These are phyloP conservation scores for Cryptosporidium canis DNA, from an alignment of 169 alveolate species.

Conservation along the genomic window DNA sequence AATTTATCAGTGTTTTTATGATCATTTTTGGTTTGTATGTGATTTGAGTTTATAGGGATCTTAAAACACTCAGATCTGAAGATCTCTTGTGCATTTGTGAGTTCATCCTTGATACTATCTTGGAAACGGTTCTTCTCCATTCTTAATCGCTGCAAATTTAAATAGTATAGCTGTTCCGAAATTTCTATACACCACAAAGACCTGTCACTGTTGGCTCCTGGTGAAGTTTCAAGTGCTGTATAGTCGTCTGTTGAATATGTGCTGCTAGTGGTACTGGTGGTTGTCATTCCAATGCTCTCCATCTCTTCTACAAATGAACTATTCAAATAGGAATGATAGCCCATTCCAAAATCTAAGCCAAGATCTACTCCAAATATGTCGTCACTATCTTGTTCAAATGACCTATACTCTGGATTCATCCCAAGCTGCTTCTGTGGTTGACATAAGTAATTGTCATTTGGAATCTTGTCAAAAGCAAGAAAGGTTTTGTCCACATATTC, in stretches of 20 bases:
- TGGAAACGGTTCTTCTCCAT: background rate
- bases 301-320: background rate
- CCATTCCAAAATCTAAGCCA: background rate
- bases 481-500: conserved; percentile 23
- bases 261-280: background rate
- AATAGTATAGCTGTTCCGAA: background rate
- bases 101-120: background rate
- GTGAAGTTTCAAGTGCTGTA: background rate
- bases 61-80: background rate
- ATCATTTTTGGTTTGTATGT: too few relatives aligned
- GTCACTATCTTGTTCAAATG: background rate
- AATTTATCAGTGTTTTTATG: background rate
- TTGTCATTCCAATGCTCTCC: background rate
- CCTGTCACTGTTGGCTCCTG: background rate
- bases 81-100: background rate
- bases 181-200: background rate
- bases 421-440: background rate
- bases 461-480: conserved; percentile 9
- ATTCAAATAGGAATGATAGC: background rate
- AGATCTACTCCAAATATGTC: background rate
- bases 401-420: background rate
- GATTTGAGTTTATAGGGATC: background rate
- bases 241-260: background rate
- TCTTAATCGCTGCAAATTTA: conserved; percentile 12
- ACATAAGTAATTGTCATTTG: background rate